Evolutionary conservation across 2,329 filamentous ascomycete species (phyloP).

Genomic region (Fusarium secorum): DNA sequence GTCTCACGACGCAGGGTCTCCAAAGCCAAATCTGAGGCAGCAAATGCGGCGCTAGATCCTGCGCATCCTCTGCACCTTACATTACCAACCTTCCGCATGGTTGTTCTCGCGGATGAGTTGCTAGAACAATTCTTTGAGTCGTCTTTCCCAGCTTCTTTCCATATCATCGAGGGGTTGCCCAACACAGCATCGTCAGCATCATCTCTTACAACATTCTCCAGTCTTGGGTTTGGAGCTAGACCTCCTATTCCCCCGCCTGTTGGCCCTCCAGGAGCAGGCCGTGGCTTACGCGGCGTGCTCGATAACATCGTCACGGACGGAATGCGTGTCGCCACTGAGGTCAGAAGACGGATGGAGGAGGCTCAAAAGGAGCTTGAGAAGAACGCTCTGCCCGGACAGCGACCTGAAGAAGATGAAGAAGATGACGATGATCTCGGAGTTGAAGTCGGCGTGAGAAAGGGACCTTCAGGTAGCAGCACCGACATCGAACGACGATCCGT

Average conservation of each 20-base stretch:
- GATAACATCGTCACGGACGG: conserved; percentile 98
- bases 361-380: conserved; percentile 90
- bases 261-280: conserved; percentile 59
- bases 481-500: conserved; percentile 71
- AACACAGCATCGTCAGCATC: conserved; percentile 53
- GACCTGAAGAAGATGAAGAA: conserved; percentile 75
- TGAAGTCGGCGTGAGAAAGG: conserved; percentile 52
- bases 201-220: conserved; percentile 86
- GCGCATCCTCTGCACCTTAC: conserved; percentile 95
- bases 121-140: conserved; percentile 98
- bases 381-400: conserved; percentile 72
- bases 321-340: conserved; percentile 93
- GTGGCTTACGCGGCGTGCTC: conserved; percentile 87
- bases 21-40: conserved; percentile 75
- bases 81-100: conserved; percentile 97
- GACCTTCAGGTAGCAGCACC: conserved; percentile 50
- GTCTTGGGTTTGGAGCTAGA: conserved; percentile 65
- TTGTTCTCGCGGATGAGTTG: conserved; percentile 93
- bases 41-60: conserved; percentile 91
- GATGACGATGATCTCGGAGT: conserved; percentile 65
- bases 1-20: conserved; percentile 54
- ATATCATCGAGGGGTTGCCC: conserved; percentile 73
- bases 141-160: conserved; percentile 92
- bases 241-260: conserved; percentile 49
- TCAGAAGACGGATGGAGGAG: conserved; percentile 92